A percentile compares a stretch with the other conserved stretches of the same genome.
These are phyloP conservation scores for Poa annua DNA, from an alignment of 176 grass and related monocot species.

Conservation along the genomic window DNA sequence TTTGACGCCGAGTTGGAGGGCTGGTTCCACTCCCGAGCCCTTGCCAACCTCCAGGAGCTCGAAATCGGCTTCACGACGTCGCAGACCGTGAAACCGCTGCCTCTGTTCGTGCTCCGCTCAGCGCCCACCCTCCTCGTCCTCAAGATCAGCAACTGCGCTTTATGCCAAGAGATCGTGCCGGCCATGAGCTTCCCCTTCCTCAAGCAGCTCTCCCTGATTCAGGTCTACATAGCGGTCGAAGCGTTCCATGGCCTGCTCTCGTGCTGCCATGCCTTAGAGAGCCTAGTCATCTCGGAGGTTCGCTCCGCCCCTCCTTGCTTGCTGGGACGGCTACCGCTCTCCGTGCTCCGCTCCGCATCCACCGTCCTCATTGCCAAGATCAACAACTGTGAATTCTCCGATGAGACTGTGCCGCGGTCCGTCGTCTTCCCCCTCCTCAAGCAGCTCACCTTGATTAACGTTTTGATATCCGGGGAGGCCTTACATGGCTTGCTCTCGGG, in stretches of 20 bases:
- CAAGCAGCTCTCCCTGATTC: not conserved
- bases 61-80: not conserved
- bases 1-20: not conserved
- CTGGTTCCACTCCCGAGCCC: not conserved
- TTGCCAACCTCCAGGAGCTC: not conserved
- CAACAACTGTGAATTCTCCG: not conserved
- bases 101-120: not conserved
- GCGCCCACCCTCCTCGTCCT: not conserved
- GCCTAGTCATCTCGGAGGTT: not conserved
- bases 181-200: not conserved
- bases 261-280: not conserved
- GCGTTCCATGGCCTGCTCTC: not conserved
- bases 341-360: not conserved
- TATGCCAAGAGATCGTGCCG: not conserved
- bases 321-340: not conserved
- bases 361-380: constrained; percentile 7
- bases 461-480: not conserved
- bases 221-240: not conserved
- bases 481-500: not conserved
- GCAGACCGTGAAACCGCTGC: not conserved
- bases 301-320: not conserved
- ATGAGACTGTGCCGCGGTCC: not conserved
- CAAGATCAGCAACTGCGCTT: not conserved
- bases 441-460: not conserved
- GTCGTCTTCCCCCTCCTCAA: not conserved